Evolutionary conservation across 345 rosid genomes (phyloP).

Genomic region (Erodium maritimum): DNA sequence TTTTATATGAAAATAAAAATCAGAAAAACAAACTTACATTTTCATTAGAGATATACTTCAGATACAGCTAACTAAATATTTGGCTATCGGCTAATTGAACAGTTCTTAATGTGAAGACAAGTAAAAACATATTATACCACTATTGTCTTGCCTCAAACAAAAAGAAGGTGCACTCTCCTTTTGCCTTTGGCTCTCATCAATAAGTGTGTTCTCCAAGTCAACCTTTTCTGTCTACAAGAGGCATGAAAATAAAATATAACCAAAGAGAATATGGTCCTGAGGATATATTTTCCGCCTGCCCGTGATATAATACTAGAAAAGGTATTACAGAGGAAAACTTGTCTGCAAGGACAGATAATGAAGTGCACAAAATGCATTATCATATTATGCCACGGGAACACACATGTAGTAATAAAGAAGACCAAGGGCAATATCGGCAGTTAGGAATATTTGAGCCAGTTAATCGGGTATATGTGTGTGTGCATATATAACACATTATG

Average conservation of each 20-base stretch:
- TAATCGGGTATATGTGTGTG: no score
- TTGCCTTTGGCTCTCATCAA: conserved; percentile 93
- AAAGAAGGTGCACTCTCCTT: conserved; percentile 32
- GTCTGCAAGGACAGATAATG: no score
- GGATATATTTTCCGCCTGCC: neutral
- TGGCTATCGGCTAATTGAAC: no score
- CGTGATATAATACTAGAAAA: neutral
- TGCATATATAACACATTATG: no score
- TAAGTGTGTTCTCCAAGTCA: conserved; percentile 93
- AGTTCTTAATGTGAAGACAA: neutral
- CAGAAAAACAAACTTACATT: conserved; percentile 3
- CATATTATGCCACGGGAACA: neutral
- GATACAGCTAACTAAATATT: neutral
- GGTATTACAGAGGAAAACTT: no score
- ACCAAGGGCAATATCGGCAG: no score
- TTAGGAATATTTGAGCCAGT: no score
- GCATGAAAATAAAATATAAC: conserved; percentile 8
- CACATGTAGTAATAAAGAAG: neutral
- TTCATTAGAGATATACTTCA: neutral
- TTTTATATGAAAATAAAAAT: conserved; percentile 1
- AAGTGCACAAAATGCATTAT: neutral
- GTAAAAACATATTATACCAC: conserved; percentile 37
- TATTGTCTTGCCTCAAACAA: conserved; percentile 47
- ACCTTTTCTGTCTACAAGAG: conserved; percentile 88
- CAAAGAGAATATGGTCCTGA: neutral